These are phyloP conservation scores for Papiliotrema laurentii DNA, from an alignment of 1,284 basidiomycete genomes.

Conservation along the genomic window DNA sequence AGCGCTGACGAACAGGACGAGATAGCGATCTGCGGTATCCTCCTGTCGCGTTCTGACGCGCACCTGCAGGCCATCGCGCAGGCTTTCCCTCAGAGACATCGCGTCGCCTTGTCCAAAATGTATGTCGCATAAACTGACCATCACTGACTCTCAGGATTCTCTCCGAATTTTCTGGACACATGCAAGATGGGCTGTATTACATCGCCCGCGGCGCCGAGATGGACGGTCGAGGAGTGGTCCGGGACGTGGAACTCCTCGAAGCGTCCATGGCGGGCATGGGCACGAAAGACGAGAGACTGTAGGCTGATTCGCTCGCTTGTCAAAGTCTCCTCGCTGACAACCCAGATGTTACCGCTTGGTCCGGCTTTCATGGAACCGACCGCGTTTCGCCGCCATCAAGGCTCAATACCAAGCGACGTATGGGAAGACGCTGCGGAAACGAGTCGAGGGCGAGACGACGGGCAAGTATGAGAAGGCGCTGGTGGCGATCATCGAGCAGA, in stretches of 20 bases:
- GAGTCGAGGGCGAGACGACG: conserved; percentile 47
- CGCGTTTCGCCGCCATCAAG: conserved; percentile 45
- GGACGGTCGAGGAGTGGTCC: conserved; percentile 42
- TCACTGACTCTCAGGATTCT: conserved; percentile 25
- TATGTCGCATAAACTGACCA: conserved; percentile 10
- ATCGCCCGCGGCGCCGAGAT: conserved; percentile 40
- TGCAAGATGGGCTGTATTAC: conserved; percentile 42
- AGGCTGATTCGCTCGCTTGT: no score
- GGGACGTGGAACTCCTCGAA: conserved; percentile 43
- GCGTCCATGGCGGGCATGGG: conserved; percentile 45
- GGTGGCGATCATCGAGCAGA: conserved; percentile 33
- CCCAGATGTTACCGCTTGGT: conserved; percentile 44
- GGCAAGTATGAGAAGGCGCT: conserved; percentile 43
- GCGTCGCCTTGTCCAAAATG: conserved; percentile 34
- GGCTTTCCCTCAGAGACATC: conserved; percentile 39
- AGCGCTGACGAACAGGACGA: conserved; percentile 35
- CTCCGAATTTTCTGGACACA: conserved; percentile 49
- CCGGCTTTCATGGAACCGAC: conserved; percentile 46
- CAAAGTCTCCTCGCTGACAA: no score
- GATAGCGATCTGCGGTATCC: conserved; percentile 47
- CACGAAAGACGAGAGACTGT: conserved; percentile 48
- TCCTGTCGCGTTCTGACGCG: conserved; percentile 41
- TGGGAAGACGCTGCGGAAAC: conserved; percentile 26
- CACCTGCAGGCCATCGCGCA: conserved; percentile 45
- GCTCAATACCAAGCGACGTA: conserved; percentile 39